A percentile compares a stretch with the other conserved stretches of the same genome.
Evolutionary conservation across 768 basidiomycete genomes (phyloP).

Genomic region (Cystofilobasidium macerans): DNA sequence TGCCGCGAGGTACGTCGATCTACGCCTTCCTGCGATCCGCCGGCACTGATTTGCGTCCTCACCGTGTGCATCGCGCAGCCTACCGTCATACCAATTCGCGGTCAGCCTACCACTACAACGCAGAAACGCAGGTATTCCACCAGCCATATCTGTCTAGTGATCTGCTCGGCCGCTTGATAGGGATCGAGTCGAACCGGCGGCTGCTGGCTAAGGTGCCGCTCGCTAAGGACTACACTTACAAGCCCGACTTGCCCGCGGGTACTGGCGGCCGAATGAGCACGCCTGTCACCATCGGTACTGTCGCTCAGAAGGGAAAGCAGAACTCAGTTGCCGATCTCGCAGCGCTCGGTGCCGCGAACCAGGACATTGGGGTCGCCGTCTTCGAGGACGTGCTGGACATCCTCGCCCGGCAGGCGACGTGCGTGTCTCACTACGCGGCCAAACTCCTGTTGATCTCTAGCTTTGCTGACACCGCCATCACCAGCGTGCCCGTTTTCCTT

Average conservation of each 20-base stretch:
- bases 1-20: constrained; percentile 5
- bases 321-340: constrained; percentile 6
- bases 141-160: constrained; percentile 12
- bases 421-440: background rate
- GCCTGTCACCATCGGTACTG: background rate
- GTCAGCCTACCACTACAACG: constrained; percentile 21
- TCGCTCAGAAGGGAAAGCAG: background rate
- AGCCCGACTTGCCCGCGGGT: constrained; percentile 16
- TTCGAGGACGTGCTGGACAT: constrained; percentile 19
- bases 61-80: background rate
- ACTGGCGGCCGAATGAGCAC: background rate
- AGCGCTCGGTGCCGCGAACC: constrained; percentile 3
- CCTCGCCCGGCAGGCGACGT: constrained; percentile 14
- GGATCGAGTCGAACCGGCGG: background rate
- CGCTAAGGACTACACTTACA: constrained; percentile 5
- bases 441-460: background rate
- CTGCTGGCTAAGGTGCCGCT: constrained; percentile 7
- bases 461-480: too few relatives aligned
- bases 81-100: constrained; percentile 7
- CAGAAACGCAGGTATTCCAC: constrained; percentile 18
- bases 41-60: background rate
- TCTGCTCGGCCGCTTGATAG: background rate
- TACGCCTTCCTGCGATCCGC: background rate
- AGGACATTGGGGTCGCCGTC: constrained; percentile 6
- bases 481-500: constrained; percentile 19